Base-by-base conservation (phyloP, 108 stramenopile species). In the Cyclotella baltica region DNA sequence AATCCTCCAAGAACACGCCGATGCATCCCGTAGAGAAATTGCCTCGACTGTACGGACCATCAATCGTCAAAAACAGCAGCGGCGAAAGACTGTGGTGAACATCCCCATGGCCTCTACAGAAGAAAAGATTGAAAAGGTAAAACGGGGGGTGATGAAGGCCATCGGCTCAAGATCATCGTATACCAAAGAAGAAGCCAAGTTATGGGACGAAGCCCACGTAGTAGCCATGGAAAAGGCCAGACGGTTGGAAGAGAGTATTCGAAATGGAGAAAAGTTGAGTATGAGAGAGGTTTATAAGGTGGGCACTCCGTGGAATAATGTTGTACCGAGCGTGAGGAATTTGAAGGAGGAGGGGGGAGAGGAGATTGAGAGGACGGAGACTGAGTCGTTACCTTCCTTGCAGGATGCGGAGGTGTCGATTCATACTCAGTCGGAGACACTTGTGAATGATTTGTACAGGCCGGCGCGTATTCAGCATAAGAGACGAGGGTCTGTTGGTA, bases 11-110 rank as follows among this genome's bases (percentile, higher is more conserved):
- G 80, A 90, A 55, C 89, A 90, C 79, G 88, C 80, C 50, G 76
- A 78, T 18, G 76, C 82, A 34, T 63, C 87, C 33, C 82, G 87
- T 59, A 56, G 86, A 28, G 88, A 93, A 9, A 87, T 93, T 50
- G 79, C 82, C 35, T 76, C 73, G 9, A 75, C 88, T n/a, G 87
- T 93, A 9, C 83, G 92, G n/a, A 59, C 40, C 9, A 86, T 87
- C 58, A 72, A 89, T 30, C 73, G 77, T 29, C 77, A 81, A 11
- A 93, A 93, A 51, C 85, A 85, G 30, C 87, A 89, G 66, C 72
- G 92, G 11, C 73, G 90, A 16, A 90, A 85, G 23, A 90, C 92
- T 4, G 88, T 90, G 4, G 86, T 78, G 33, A 89, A 89, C 35
- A 72, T 93, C 6, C 76, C 83, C n/a, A 87, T 75, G 56, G 59